phyloP scores from a whole-genome alignment of 164 flowering plant species.

The Kalanchoe fedtschenkoi region DNA sequence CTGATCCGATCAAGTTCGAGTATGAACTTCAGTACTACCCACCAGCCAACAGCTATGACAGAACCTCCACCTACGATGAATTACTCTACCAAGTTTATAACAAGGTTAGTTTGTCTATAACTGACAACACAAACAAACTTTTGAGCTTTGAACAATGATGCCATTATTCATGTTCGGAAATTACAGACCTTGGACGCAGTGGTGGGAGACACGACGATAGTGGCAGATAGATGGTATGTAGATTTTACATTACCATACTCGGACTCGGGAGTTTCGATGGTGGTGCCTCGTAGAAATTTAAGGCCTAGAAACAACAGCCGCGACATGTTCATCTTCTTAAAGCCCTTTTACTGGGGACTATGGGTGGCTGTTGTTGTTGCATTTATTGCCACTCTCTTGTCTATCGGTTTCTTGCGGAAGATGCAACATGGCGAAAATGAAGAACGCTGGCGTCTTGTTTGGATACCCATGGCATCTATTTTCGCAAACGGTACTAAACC shows the following conservation, averaged over 20 bases:
- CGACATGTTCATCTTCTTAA: background rate
- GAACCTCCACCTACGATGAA: background rate
- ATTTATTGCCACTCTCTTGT: background rate
- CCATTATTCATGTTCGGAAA: background rate
- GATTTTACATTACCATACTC: slow-evolving; percentile 4
- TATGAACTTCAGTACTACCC: slow-evolving; percentile 2
- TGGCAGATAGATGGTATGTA: background rate
- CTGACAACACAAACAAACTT: too few relatives aligned
- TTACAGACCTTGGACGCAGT: slow-evolving; percentile 19
- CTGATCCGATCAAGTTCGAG: background rate
- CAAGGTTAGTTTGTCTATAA: background rate
- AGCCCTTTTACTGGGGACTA: background rate
- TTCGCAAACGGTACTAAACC: background rate
- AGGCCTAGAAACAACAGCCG: background rate
- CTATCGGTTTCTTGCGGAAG: background rate
- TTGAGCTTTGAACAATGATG: background rate
- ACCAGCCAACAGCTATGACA: background rate
- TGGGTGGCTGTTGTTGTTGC: background rate
- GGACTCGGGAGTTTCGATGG: background rate
- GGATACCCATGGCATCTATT: background rate
- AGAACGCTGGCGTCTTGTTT: background rate
- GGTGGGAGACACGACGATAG: slow-evolving; percentile 14
- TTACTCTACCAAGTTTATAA: slow-evolving; percentile 3
- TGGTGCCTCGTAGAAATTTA: background rate
- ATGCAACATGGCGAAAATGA: background rate